Conservation (phyloP, 495 filamentous ascomycete species). For the Clohesyomyces aquaticus region DNA sequence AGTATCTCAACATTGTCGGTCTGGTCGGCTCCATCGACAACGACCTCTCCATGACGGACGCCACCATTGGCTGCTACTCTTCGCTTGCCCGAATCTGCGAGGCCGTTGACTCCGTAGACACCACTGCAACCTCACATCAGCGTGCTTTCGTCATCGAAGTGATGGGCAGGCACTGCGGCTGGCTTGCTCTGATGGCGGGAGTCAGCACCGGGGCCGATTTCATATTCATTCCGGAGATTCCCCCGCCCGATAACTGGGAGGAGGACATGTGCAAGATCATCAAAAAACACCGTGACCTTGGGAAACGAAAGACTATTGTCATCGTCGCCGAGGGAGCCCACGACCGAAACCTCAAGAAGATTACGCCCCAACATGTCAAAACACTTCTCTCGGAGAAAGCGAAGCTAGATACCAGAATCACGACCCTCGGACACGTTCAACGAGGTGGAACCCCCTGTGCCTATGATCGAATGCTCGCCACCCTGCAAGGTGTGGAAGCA, state of each 20-base stretch:
- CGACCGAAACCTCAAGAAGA: constrained; percentile 82
- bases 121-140: constrained; percentile 95
- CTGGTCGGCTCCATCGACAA: constrained; percentile 98
- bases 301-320: constrained; percentile 96
- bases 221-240: constrained; percentile 95
- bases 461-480: constrained; percentile 92
- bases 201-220: constrained; percentile 96
- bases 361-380: constrained; percentile 78
- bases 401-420: constrained; percentile 87
- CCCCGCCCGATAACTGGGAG: constrained; percentile 83
- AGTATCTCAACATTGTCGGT: constrained; percentile 90
- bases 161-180: constrained; percentile 99
- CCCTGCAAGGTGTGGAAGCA: constrained; percentile 93
- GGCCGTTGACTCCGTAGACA: constrained; percentile 93
- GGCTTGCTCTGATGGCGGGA: constrained; percentile 95
- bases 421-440: constrained; percentile 95
- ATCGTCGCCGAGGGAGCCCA: constrained; percentile 96
- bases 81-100: constrained; percentile 91
- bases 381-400: constrained; percentile 81
- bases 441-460: constrained; percentile 88
- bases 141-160: constrained; percentile 98
- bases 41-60: constrained; percentile 94
- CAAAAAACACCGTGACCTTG: constrained; percentile 82
- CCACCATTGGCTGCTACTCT: constrained; percentile 96
- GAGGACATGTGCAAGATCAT: constrained; percentile 86